A percentile compares a stretch with the other conserved stretches of the same genome.
Conservation (phyloP, 495 filamentous ascomycete genomes). For the Saxispiralis lemnorum region DNA sequence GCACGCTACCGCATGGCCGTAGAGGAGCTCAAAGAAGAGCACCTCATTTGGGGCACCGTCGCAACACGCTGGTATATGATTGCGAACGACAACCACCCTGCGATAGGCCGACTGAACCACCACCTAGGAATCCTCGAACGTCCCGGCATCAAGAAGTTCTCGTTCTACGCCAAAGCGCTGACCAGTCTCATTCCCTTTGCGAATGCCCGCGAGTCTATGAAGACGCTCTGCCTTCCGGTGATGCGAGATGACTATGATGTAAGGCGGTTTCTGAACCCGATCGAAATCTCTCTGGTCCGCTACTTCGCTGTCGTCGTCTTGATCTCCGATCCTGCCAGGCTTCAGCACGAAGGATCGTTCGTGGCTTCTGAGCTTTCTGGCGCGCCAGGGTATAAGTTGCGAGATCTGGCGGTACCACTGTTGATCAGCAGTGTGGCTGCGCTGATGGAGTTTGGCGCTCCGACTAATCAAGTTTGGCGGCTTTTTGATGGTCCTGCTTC, state of each 20-base stretch:
- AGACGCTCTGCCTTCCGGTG: constrained; percentile 54
- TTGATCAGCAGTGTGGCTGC: constrained; percentile 35
- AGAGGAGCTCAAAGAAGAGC: constrained; percentile 57
- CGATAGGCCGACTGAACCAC: constrained; percentile 61
- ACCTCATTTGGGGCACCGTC: constrained; percentile 47
- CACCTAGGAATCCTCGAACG: constrained; percentile 68
- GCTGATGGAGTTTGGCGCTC: constrained; percentile 44
- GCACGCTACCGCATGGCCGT: constrained; percentile 62
- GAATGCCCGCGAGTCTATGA: constrained; percentile 47
- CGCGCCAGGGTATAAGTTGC: constrained; percentile 28
- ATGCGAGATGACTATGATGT: constrained; percentile 24
- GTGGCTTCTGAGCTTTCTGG: constrained; percentile 27
- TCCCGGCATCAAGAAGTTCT: constrained; percentile 60
- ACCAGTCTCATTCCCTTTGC: constrained; percentile 23
- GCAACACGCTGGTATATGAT: constrained; percentile 67
- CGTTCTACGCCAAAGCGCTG: constrained; percentile 39
- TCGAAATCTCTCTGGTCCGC: constrained; percentile 40
- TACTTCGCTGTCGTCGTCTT: constrained; percentile 45
- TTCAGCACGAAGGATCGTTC: constrained; percentile 38
- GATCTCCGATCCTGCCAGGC: constrained; percentile 25
- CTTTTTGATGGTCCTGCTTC: background rate
- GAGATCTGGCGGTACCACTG: constrained; percentile 42
- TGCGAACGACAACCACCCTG: constrained; percentile 52
- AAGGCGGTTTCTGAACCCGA: constrained; percentile 23
- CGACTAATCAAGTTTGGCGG: constrained; percentile 19